Base-by-base conservation (phyloP, 2,329 filamentous ascomycete species). In the Phoma sp. region DNA sequence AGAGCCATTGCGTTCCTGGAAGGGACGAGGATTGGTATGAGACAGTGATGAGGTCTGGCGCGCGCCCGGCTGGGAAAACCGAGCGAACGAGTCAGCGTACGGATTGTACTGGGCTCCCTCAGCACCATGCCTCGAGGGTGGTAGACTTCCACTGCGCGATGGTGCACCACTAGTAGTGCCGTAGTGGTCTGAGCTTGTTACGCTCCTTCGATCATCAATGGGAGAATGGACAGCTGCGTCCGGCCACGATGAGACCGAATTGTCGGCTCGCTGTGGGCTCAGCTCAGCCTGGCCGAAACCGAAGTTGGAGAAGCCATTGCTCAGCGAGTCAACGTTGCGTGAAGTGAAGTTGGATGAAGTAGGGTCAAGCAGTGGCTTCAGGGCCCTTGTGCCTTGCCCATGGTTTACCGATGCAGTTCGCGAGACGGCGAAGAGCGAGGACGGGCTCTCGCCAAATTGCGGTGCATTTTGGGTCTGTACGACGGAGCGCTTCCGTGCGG, bases 101-200 rank as follows among this genome's bases (percentile, higher is more conserved):
- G 72, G 67, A n/a, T 63, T 59, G 42, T 72, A 77, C 26, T 69
- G 67, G 5, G 71, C 59, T 20, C 72, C 70, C 38, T 80, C 75
- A 14, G 75, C 75, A 10, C 77, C 75, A 49, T 84, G 81, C 40
- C 83, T 79, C 29, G 85, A 85, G 2, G 84, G 79, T 37, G 85
- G 83, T 39, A 84, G 74, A 68, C 80, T 85, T 34, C 77, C 74
- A 53, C 85, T 84, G 55, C 83, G 78, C n/a, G 83, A 81, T 3
- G 76, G 69, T 15, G 77, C 74, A 40, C 75, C 75, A 40, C 80
- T 80, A 1, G 72, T 71, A 14, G 77, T 66, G 28, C 69, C 73
- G 57, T 80, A 77, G 64, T 80, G 84, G 7, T 78, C 74, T 4
- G 75, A 73, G 33, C 71, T 70, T 40, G 72, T 69, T 18, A 73